These are phyloP conservation scores for Oehlia diaphana DNA, from an alignment of 192 early-diverging fungal species.

Conservation along the genomic window DNA sequence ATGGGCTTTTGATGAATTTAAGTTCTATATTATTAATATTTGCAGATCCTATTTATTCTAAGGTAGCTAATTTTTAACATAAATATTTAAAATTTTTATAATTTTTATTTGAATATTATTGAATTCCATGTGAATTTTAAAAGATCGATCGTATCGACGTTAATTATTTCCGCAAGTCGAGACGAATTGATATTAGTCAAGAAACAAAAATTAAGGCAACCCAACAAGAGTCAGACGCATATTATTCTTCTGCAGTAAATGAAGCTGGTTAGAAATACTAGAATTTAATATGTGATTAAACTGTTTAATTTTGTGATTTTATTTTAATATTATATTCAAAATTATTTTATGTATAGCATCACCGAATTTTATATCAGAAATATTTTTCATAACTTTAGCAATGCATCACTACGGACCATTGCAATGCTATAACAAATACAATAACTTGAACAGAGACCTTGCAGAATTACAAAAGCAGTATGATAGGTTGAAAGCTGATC, in stretches of 20 bases:
- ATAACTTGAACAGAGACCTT: slow-evolving; percentile 64
- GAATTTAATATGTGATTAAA: background rate
- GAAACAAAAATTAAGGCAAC: slow-evolving; percentile 81
- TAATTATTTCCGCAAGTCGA: slow-evolving; percentile 63
- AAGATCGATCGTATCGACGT: slow-evolving; percentile 74
- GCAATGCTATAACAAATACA: slow-evolving; percentile 67
- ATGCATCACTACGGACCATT: slow-evolving; percentile 82
- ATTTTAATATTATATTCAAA: background rate
- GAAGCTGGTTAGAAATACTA: background rate
- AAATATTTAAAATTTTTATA: background rate
- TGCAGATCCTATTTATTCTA: slow-evolving; percentile 81
- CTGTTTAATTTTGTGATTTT: background rate
- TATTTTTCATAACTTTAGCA: slow-evolving; percentile 80
- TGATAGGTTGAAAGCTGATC: slow-evolving; percentile 58
- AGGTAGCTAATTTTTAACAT: slow-evolving; percentile 41
- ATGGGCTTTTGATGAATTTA: slow-evolving; percentile 87
- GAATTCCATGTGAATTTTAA: background rate
- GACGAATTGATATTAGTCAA: slow-evolving; percentile 62
- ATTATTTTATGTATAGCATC: slow-evolving; percentile 25
- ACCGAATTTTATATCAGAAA: slow-evolving; percentile 86
- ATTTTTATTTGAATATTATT: background rate
- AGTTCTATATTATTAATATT: slow-evolving; percentile 64
- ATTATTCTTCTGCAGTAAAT: slow-evolving; percentile 35
- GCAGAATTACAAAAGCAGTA: slow-evolving; percentile 71
- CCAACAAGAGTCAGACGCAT: slow-evolving; percentile 64